These are phyloP conservation scores for Colletotrichum euphorbiae DNA, from an alignment of 2,329 filamentous ascomycete genomes.

Conservation along the genomic window DNA sequence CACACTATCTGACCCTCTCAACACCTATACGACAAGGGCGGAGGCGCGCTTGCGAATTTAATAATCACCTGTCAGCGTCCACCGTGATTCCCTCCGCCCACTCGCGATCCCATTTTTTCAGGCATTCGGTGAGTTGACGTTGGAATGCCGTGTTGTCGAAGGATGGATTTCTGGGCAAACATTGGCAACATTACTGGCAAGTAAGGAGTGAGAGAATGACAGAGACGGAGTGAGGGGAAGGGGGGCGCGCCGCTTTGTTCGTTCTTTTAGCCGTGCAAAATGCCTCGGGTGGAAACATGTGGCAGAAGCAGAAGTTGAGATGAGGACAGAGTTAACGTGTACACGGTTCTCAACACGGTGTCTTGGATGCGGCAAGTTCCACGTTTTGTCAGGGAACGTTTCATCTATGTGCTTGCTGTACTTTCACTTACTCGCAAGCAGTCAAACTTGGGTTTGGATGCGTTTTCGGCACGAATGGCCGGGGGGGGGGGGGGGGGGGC, in stretches of 20 bases:
- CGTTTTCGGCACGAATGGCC: too few relatives aligned
- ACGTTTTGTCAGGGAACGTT: conserved; percentile 29
- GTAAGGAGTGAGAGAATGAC: too few relatives aligned
- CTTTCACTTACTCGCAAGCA: conserved; percentile 3
- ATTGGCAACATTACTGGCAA: background rate
- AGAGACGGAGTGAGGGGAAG: too few relatives aligned
- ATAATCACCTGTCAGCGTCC: conserved; percentile 14
- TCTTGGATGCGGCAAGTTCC: conserved; percentile 22
- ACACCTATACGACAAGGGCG: background rate
- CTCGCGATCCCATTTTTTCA: conserved; percentile 3
- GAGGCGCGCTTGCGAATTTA: background rate
- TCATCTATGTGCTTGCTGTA: conserved; percentile 16
- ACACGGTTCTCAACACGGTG: conserved; percentile 21
- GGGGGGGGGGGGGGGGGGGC: too few relatives aligned
- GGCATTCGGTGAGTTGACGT: background rate
- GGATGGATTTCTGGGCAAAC: too few relatives aligned
- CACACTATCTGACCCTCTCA: conserved; percentile 8
- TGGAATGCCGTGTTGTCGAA: background rate
- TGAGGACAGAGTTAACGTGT: background rate
- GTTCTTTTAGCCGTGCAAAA: background rate
- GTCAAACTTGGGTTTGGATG: background rate
- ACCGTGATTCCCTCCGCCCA: conserved; percentile 1
- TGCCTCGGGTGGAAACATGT: conserved; percentile 17
- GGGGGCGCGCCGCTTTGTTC: background rate
- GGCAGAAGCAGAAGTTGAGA: conserved; percentile 14